Percentiles rank a stretch among this genome's conserved stretches.
Conservation (phyloP, 2,329 filamentous ascomycete genomes). For the Ceratocystiopsis sp. region DNA sequence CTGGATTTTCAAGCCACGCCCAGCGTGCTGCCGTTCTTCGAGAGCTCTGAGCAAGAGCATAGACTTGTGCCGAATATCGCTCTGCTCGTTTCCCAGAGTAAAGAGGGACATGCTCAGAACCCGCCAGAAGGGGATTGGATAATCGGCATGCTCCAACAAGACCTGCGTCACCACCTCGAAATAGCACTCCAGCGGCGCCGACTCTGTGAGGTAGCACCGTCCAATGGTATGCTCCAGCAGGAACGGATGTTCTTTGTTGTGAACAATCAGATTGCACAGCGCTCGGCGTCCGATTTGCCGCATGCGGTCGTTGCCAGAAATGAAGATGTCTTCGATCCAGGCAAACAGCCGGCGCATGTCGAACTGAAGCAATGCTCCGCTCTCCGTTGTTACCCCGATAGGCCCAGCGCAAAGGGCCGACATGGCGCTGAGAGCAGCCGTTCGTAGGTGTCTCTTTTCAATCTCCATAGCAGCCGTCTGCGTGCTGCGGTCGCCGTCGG, state of each 20-base stretch:
- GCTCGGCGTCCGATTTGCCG: conserved; percentile 80
- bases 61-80: conserved; percentile 76
- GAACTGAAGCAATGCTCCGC: conserved; percentile 74
- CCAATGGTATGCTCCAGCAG: conserved; percentile 80
- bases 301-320: conserved; percentile 76
- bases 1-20: conserved; percentile 70
- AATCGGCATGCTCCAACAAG: conserved; percentile 65
- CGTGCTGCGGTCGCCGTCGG: conserved; percentile 50
- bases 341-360: conserved; percentile 82
- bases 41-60: conserved; percentile 63
- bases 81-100: conserved; percentile 81
- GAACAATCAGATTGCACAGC: conserved; percentile 72
- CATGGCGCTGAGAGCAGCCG: conserved; percentile 88
- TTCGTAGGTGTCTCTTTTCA: conserved; percentile 82
- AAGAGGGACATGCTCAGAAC: conserved; percentile 77
- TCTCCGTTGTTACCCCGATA: conserved; percentile 75
- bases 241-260: conserved; percentile 76
- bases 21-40: conserved; percentile 57
- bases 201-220: conserved; percentile 72
- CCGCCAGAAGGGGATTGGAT: conserved; percentile 78
- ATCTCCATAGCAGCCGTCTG: conserved; percentile 88
- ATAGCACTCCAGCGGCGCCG: conserved; percentile 79
- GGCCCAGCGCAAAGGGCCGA: conserved; percentile 76
- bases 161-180: conserved; percentile 86
- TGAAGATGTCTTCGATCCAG: conserved; percentile 94